Evolutionary conservation across 441 rosid genomes (phyloP), one percentile per base, ranked within the genome.

Genomic region (California macrophylla): DNA sequence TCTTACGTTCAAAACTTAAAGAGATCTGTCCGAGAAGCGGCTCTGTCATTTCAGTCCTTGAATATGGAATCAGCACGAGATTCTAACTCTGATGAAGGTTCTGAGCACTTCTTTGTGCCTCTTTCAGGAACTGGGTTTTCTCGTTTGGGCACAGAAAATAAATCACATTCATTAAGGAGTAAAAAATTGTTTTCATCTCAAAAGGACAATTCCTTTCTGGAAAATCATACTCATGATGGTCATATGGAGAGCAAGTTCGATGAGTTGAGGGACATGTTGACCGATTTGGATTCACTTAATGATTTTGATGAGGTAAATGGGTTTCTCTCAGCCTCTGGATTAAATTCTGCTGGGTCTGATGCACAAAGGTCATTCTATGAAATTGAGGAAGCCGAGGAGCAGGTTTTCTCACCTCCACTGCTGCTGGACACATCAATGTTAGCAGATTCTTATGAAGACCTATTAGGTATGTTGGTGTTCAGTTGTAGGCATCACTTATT

Each of bases 21-120:
- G 87, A 89, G 90, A 77, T 89, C 99, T 70, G 99, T 95, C 32
- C 80, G 99, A 74, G 96, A 89, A 85, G 93, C 92, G 16, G 99
- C 99, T 58, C 67, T 94, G 58, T 78, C 88, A 13, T 77, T 76
- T 75, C 89, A 84, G 65, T 82, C 88, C 47, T 80, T 85, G 82
- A 82, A 83, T 84, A 79, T 84, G n/a, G 93, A 82, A 73, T 85
- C 87, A 74, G 87, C 93, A 74, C 83, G 83, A 21, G 97, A 87
- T 62, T 80, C 83, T 74, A 91, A 88, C 65, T 82, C 88, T 40
- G 93, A 89, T 75, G 97, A 90, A 76, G 83, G 87, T 73, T 85
- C 96, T 1, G 96, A 87, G 74, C 94, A 95, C 82, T 92, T 84
- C 82, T 95, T 95, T 70, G 82, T 92, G 77, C 97, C 96, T 69